Evolutionary conservation across 306 rosid genomes (phyloP).

Genomic region (Geum urbanum): DNA sequence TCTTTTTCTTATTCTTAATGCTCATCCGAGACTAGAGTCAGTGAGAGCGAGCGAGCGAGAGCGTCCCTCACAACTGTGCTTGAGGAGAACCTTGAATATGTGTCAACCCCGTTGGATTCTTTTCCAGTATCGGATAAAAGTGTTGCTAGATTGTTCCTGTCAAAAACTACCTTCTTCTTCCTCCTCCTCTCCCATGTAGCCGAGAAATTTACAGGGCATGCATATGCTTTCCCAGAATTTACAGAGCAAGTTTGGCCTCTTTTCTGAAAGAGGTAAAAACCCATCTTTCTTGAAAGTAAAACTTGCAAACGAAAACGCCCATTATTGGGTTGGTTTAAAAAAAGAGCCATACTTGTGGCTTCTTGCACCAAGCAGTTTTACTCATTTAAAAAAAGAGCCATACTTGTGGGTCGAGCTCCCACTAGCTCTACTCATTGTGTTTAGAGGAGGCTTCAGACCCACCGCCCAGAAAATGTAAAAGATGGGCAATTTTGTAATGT

Average conservation of each 20-base stretch:
- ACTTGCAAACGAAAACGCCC: neutral
- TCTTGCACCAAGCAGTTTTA: constrained; percentile 18
- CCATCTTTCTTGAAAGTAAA: neutral
- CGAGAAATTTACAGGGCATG: neutral
- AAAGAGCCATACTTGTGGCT: neutral
- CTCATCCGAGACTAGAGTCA: constrained; percentile 21
- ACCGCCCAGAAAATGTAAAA: constrained; percentile 32
- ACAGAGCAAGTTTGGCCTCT: neutral
- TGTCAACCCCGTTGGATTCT: constrained; percentile 57
- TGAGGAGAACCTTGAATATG: constrained; percentile 15
- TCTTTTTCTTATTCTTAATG: neutral
- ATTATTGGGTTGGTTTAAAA: neutral
- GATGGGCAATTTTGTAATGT: constrained; percentile 9
- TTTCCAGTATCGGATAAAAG: neutral
- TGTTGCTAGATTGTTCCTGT: constrained; percentile 50
- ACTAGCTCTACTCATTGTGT: constrained; percentile 24
- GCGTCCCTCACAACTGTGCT: constrained; percentile 7
- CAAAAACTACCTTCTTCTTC: constrained; percentile 20
- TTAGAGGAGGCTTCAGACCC: constrained; percentile 23
- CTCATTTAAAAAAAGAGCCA: neutral
- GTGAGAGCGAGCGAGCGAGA: neutral
- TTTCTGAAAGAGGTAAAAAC: neutral
- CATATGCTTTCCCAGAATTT: neutral
- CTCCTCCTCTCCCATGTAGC: neutral
- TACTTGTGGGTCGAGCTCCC: constrained; percentile 9